Conservation (phyloP, 228 moss, liverwort and hornwort genomes). For the Sphagnum magellanicum region DNA sequence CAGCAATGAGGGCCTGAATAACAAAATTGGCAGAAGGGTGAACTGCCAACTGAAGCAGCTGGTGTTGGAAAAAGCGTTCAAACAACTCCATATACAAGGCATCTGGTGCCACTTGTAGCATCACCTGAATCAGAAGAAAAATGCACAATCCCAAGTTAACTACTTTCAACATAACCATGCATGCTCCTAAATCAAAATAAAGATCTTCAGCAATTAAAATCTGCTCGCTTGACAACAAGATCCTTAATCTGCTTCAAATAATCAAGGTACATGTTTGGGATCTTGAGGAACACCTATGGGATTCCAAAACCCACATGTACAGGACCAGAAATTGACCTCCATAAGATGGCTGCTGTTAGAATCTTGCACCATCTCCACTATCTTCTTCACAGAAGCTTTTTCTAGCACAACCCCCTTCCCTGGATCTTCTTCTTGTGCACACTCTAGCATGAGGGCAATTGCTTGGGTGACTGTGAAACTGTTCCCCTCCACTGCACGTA, state of each 20-base stretch:
- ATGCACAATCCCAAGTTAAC: too few species aligned
- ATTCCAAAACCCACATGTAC: too few species aligned
- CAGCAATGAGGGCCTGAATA: conserved; percentile 80
- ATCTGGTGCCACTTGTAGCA: conserved; percentile 82
- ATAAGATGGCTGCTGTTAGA: conserved; percentile 90
- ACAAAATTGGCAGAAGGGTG: conserved; percentile 88
- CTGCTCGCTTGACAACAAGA: too few species aligned
- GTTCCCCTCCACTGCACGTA: conserved; percentile 86
- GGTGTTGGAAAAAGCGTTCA: conserved; percentile 79
- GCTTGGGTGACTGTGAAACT: conserved; percentile 54
- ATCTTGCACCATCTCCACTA: conserved; percentile 73
- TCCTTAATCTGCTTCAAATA: too few species aligned
- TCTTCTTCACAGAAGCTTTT: conserved; percentile 56
- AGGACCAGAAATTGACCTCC: conserved; percentile 47
- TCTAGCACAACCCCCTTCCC: conserved; percentile 65
- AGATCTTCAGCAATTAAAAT: too few species aligned
- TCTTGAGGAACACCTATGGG: too few species aligned
- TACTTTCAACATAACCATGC: too few species aligned
- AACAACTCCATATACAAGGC: conserved; percentile 78
- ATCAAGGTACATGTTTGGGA: too few species aligned
- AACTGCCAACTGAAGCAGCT: conserved; percentile 68
- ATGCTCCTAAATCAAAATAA: too few species aligned
- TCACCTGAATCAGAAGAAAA: conserved; percentile 38
- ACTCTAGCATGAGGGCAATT: conserved; percentile 69
- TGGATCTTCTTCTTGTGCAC: conserved; percentile 40